Evolutionary conservation across 441 rosid genomes (phyloP), one percentile per base, ranked within the genome.

Genomic region (Codiaeum variegatum): DNA sequence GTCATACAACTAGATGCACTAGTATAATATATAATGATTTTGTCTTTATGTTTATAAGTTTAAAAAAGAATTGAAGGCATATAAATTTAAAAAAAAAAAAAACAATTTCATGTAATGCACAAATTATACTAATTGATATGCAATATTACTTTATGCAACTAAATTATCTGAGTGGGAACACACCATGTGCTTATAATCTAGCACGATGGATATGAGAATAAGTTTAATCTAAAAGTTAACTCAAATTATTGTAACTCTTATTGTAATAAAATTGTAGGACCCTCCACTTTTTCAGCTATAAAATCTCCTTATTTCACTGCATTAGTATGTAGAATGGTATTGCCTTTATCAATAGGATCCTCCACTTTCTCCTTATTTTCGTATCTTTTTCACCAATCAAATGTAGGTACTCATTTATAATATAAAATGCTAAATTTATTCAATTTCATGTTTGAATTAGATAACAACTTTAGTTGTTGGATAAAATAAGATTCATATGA

Each of bases 251-350:
- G 47, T 38, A 73, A 28, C 51, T 78, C 77, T 0, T 69, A 71
- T 63, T 59, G 80, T 63, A 77, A 65, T 0, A 63, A 36, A 3
- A 56, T 3, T 2, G 72, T 77, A 15, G 80, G 77, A 4, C 77
- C 77, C 69, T 46, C 70, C 56, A 77, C 72, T 62, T 69, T 78
- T 60, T 78, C 77, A 28, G 80, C 40, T 23, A 65, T 52, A 59
- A 69, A 38, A 59, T 78, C 68, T 31, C 16, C 65, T 18, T 21
- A 2, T 70, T 78, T 78, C 26, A 5, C 9, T 38, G 68, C 81
- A 1, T 54, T 66, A 51, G 32, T 67, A 29, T 77, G 80, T 24
- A 77, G 36, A 21, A 77, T 67, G 6, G 70, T 69, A 28, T 78
- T 73, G 6, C 75, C 81, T 6, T 23, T 46, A 19, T 31, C 19